Evolutionary conservation across 202 grass and related monocot species (phyloP).

Genomic region (Eragrostis tef): DNA sequence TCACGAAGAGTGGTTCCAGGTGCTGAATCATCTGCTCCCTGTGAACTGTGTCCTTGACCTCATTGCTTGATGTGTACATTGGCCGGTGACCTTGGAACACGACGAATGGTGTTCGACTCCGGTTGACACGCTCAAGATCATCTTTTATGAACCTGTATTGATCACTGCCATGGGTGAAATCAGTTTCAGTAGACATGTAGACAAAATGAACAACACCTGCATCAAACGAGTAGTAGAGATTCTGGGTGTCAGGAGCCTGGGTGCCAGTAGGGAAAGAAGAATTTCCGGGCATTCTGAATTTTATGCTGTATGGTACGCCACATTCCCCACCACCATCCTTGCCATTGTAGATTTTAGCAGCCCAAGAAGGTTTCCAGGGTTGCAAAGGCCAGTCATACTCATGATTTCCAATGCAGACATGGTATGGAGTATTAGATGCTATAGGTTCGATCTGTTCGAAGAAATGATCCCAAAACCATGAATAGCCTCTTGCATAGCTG

Average conservation of each 20-base stretch:
- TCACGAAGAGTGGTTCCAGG: conserved; percentile 73
- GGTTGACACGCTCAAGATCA: conserved; percentile 82
- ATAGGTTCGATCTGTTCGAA: conserved; percentile 78
- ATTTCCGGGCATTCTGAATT: conserved; percentile 92
- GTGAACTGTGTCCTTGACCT: conserved; percentile 57
- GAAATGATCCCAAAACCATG: conserved; percentile 77
- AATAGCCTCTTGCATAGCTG: conserved; percentile 41
- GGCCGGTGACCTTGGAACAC: conserved; percentile 92
- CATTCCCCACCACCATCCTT: conserved; percentile 92
- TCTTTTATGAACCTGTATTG: conserved; percentile 83
- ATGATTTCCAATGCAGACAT: conserved; percentile 97
- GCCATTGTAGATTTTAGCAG: conserved; percentile 55
- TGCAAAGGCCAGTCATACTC: conserved; percentile 96
- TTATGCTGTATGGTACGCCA: conserved; percentile 90
- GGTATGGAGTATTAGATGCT: conserved; percentile 70
- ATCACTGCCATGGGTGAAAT: conserved; percentile 70
- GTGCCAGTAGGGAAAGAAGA: conserved; percentile 76
- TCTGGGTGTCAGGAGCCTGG: conserved; percentile 73
- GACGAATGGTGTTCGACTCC: conserved; percentile 75
- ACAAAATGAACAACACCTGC: conserved; percentile 88
- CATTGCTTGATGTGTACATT: conserved; percentile 89
- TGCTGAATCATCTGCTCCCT: conserved; percentile 71
- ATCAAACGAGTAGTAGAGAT: conserved; percentile 90
- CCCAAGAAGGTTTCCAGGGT: conserved; percentile 85
- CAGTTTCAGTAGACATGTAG: conserved; percentile 91